Base-by-base conservation (phyloP, 2,329 filamentous ascomycete genomes). In the Xylaria sp. region DNA sequence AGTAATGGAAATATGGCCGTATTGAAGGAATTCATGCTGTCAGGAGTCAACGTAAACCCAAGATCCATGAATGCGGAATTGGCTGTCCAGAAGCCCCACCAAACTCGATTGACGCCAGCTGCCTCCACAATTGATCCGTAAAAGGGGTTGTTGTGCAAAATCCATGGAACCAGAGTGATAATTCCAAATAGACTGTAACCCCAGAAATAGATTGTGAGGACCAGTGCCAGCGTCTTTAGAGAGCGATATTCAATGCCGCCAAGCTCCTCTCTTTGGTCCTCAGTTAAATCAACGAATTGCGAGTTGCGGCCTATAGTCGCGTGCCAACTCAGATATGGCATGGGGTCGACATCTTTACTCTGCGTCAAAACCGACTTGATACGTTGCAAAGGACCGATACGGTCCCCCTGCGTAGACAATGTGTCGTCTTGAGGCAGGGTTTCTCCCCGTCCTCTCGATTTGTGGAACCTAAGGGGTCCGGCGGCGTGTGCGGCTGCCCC, bases 181-280 rank as follows among this genome's bases (percentile, higher is more conserved):
- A 96, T 78, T 0, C 89, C 92, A 3, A 97, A 80, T 1, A 93
- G 70, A 70, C 93, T 91, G 70, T 96, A 97, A 0, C 90, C 88
- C 73, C 92, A 85, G 72, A 90, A 97, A 76, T 98, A 99, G 7
- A 79, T 80, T 3, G 90, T 83, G 19, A 98, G 80, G 29, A 98
- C 87, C 27, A 92, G 74, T 1, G 91, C 91, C 48, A 99, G 79
- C 2, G 92, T 92, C 75, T 97, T 96, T 62, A 99, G 76, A 0
- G 94, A 91, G 5, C 95, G 89, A 72, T 99, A 99, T 75, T 99
- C 95, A 65, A 99, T 97, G 19, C 95, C 95, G 10, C 95, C 95
- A 2, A 99, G 80, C 76, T 99, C 95, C 73, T 99, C 93, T 67
- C 95, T 87, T 76, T 99, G 93, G 66, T 95, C 92, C 68, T 96